Evolutionary conservation across 345 rosid species (phyloP), one percentile per base, ranked within the genome.

Genomic region (Pelargonium nanum): DNA sequence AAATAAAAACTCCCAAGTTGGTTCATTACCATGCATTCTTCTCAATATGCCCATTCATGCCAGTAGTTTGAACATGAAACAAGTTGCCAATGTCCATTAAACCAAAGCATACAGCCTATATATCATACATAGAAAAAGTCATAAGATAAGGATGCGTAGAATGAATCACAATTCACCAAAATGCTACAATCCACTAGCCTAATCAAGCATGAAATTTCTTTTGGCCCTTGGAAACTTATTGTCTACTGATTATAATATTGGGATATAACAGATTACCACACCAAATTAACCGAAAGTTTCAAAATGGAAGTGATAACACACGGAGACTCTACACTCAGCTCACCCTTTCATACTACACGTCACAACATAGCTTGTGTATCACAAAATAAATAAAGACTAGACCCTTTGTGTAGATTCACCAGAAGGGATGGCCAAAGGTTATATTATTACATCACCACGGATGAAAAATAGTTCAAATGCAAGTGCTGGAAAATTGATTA

Each of bases 81-180:
- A 77, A 60, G 76, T 75, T 79, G 68, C 78, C 81, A 70, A 78
- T 68, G 67, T 81, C 77, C 84, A 87, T 81, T 72, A 93, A 67
- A 58, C 85, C 71, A 76, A 85, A 85, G 71, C 95, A 69, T 40
- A 87, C 74, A 22, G 76, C 91, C 98, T 92, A 72, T 66, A 71
- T 54, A 64, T 52, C 57, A 67, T 50, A 59, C 51, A 55, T 58
- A 65, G 6, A 53, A 6, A 26, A 22, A 9, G 28, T 32, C 55
- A 50, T 22, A 60, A 26, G 40, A 24, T 12, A 8, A 7, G 48
- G 48, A 40, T 40, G 10, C 16, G 15, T 2, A 40, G 16, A 40
- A 40, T 12, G 16, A 40, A 40, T 2, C 48, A 40, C 48, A 12
- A 6, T 9, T 17, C 2, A 12, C 48, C 9, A 9, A 40, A 40